phyloP scores from a whole-genome alignment of 2,329 filamentous ascomycete genomes.

The Penicillium crustosum region DNA sequence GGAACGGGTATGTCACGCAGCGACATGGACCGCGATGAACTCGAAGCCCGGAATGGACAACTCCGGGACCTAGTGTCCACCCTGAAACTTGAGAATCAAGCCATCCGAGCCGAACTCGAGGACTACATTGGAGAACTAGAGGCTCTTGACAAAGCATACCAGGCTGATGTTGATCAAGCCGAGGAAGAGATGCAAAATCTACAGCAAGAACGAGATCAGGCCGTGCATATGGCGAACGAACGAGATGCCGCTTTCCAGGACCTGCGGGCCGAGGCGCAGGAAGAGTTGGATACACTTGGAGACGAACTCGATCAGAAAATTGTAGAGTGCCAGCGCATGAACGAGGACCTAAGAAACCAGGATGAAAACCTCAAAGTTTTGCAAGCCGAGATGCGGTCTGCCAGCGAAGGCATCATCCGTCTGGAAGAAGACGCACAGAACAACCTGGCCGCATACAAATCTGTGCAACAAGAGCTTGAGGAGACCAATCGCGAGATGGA shows the following conservation, averaged over 20 bases:
- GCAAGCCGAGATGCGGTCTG: conserved; percentile 88
- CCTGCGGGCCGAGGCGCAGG: conserved; percentile 58
- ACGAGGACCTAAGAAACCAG: conserved; percentile 70
- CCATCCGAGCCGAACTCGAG: conserved; percentile 79
- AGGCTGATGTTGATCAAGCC: conserved; percentile 76
- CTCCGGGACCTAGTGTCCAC: conserved; percentile 84
- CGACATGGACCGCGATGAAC: conserved; percentile 79
- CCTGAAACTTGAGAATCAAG: conserved; percentile 84
- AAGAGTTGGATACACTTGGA: conserved; percentile 58
- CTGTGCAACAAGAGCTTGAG: conserved; percentile 77
- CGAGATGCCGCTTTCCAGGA: conserved; percentile 53
- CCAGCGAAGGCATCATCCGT: conserved; percentile 81
- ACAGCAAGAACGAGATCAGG: conserved; percentile 83
- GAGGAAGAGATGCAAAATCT: conserved; percentile 77
- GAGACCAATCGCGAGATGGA: conserved; percentile 86
- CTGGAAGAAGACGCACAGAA: conserved; percentile 86
- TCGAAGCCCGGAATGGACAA: conserved; percentile 79
- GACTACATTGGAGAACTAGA: conserved; percentile 78
- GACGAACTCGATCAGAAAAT: conserved; percentile 70
- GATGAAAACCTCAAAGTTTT: conserved; percentile 88
- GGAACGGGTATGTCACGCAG: conserved; percentile 60
- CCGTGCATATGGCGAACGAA: conserved; percentile 69
- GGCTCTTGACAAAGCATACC: conserved; percentile 67
- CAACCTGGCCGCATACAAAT: conserved; percentile 74
- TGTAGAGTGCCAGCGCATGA: conserved; percentile 67